phyloP scores from a whole-genome alignment of 257 asterid genomes.

The Ophiorrhiza pumila region DNA sequence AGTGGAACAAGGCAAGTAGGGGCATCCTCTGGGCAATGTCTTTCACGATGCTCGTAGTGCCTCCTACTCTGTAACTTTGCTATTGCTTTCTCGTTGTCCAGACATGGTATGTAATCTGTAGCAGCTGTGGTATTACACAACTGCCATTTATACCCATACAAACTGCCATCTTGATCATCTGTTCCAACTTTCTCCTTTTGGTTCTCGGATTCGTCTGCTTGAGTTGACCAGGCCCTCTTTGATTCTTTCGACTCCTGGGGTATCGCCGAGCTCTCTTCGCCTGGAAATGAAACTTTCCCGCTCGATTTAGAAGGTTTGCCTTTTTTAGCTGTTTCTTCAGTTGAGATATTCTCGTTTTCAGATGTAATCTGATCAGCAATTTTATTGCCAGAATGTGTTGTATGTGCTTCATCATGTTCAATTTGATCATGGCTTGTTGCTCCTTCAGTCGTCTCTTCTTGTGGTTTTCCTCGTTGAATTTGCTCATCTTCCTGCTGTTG shows the following conservation, averaged over 20 bases:
- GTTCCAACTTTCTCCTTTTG: conserved; percentile 60
- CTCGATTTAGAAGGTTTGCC: conserved; percentile 10
- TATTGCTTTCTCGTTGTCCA: conserved; percentile 74
- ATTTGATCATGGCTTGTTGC: conserved; percentile 51
- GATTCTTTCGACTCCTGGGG: conserved; percentile 58
- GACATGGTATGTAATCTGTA: conserved; percentile 80
- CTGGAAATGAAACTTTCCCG: conserved; percentile 18
- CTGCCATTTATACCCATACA: conserved; percentile 43
- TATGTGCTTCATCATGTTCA: conserved; percentile 50
- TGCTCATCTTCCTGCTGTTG: conserved; percentile 59
- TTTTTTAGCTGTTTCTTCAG: conserved; percentile 12
- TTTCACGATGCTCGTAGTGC: conserved; percentile 79
- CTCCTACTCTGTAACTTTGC: conserved; percentile 41
- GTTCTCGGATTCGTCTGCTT: conserved; percentile 60
- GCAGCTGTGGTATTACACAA: conserved; percentile 70
- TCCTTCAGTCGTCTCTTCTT: conserved; percentile 43
- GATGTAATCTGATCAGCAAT: conserved; percentile 1
- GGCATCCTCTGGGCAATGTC: conserved; percentile 78
- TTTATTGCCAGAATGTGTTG: background rate
- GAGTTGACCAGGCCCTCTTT: conserved; percentile 69
- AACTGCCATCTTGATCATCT: conserved; percentile 30
- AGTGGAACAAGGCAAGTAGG: conserved; percentile 73
- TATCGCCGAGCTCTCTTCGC: conserved; percentile 27
- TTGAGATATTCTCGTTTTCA: background rate
- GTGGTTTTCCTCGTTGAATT: conserved; percentile 28